phyloP scores from a whole-genome alignment of 1,284 basidiomycete genomes.

The Pyrrhoderma lamaoense region DNA sequence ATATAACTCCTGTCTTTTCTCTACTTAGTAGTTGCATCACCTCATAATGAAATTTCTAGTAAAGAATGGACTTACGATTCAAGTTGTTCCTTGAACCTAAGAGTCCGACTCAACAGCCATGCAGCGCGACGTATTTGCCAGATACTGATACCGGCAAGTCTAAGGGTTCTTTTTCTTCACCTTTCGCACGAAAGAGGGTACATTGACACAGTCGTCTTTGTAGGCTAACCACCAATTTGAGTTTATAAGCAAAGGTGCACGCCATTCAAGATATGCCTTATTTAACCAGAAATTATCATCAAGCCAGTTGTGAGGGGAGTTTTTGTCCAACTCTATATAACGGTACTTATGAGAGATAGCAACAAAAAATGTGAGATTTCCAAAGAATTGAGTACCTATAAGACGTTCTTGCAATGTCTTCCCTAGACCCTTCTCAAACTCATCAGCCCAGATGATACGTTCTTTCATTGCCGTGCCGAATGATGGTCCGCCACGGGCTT shows the following conservation, averaged over 20 bases:
- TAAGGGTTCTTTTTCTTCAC: conserved; percentile 29
- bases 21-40: not conserved
- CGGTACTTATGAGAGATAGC: conserved; percentile 4
- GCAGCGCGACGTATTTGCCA: conserved; percentile 88
- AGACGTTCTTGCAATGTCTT: conserved; percentile 72
- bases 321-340: conserved; percentile 69
- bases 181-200: conserved; percentile 40
- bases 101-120: conserved; percentile 71
- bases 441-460: conserved; percentile 58
- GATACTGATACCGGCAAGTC: conserved; percentile 46
- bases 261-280: conserved; percentile 87
- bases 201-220: conserved; percentile 43
- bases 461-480: conserved; percentile 53
- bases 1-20: conserved; percentile 49
- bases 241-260: conserved; percentile 82
- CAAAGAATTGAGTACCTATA: too few species aligned
- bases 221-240: conserved; percentile 99
- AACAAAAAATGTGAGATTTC: conserved; percentile 11
- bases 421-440: conserved; percentile 74
- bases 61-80: conserved; percentile 40
- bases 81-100: conserved; percentile 74
- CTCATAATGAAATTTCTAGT: not conserved
- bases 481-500: conserved; percentile 46
- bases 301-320: conserved; percentile 90
- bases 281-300: conserved; percentile 93